phyloP scores from a whole-genome alignment of 208 protist genomes.

The Trichomonas tenax region DNA sequence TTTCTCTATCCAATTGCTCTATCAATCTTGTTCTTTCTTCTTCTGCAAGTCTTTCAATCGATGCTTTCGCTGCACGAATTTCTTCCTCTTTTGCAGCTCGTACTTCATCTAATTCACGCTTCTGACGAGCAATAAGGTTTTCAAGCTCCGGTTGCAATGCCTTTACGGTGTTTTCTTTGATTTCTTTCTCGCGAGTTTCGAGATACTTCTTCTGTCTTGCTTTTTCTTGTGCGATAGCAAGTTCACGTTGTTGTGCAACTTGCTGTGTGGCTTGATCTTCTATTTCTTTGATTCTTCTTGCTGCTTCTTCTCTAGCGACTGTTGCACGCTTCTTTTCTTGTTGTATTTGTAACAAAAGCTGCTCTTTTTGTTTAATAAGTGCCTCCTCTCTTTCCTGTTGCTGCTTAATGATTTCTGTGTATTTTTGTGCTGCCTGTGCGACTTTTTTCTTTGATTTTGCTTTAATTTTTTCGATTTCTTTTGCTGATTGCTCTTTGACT shows the following conservation, averaged over 20 bases:
- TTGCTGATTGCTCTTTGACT: background rate
- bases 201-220: background rate
- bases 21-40: background rate
- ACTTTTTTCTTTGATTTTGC: background rate
- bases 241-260: constrained; percentile 1
- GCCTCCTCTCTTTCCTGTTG: background rate
- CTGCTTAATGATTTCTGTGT: background rate
- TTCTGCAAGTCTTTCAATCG: background rate
- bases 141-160: background rate
- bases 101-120: background rate
- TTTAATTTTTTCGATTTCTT: constrained; percentile 18
- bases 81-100: background rate
- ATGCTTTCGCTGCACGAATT: background rate
- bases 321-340: background rate
- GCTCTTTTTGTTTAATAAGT: background rate
- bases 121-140: background rate
- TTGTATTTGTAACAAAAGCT: background rate
- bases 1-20: background rate
- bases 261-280: background rate
- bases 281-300: background rate
- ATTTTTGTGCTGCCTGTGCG: background rate
- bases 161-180: background rate
- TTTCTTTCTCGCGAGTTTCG: background rate
- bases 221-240: constrained; percentile 6
- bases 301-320: background rate